Evolutionary conservation across 805 yeast genomes (phyloP), one percentile per base, ranked within the genome.

Genomic region (Saccharomycopsis fermentans): DNA sequence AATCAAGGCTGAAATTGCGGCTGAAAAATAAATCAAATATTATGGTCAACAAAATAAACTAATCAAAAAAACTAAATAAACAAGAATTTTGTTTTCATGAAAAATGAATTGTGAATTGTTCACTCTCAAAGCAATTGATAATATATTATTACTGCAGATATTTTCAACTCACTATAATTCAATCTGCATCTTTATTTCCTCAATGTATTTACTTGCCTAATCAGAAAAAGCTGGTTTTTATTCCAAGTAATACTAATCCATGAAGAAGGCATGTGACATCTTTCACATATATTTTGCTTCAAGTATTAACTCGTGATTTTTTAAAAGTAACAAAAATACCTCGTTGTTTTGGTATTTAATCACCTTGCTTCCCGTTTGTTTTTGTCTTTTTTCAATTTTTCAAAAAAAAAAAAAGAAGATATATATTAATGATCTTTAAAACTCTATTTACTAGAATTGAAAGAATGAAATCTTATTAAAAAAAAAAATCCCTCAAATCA

Each of bases 1-100:
- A 76, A 67, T 85, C 37, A 59, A 55, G 32, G 62, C 63, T 6
- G 63, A 83, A 39, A 37, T 59, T 24, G 54, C 54, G 14, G 29
- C 35, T 26, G 59, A 56, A 43, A 26, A 52, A 50, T 39, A 29
- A 21, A 27, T 26, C 14, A 32, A 16, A 40, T 14, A 53, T n/a
- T 53, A 53, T 36, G 26, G 17, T 43, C 26, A 43, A n/a, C n/a
- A 27, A 40, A 40, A 21, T 43, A 4, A 21, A 21, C 12, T 26
- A 2, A 43, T n/a, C 29, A 19, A 43, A 14, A 43, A 43, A 21
- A 43, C 9, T 6, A 43, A 43, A 19, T 5, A 43, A 43, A 21
- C 8, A 27, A 40, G 24, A 43, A 24, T 32, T 32, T 32, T 16
- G 3, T 11, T 37, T 37, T 37, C 24, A 43, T 26, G 14, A 40